Base-by-base conservation (phyloP, 208 protist species). In the Wallacemonas sp. region DNA sequence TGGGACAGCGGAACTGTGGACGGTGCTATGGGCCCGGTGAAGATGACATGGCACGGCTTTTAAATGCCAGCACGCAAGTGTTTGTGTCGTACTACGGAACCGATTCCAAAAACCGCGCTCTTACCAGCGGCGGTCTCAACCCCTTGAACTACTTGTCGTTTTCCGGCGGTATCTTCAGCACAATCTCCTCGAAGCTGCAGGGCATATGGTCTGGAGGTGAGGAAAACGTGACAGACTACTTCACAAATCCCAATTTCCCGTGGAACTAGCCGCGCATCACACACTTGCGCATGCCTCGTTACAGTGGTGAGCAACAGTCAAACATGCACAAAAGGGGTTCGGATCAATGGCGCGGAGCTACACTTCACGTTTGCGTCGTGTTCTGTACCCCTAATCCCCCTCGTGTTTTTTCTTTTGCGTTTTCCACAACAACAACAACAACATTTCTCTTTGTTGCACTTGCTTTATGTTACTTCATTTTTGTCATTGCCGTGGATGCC, bases 21-120 rank as follows among this genome's bases (percentile, higher is more conserved):
- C 21, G 54, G 8, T 93, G 84, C 70, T 77, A 73, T 60, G 45
- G 2, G 17, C 49, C 67, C 51, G 45, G 75, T 4, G 49, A 58
- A 9, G 45, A 49, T 2, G 51, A 58, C n/a, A 38, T 58, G 2
- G 51, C 51, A 5, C 15, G 17, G 30, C 31, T 90, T 8, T 30
- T 65, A 3, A 64, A 68, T 17, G 30, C 73, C 1, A 46, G 58
- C 3, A 26, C 93, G 56, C 71, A 71, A 11, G 67, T 95, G 19
- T 91, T 80, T 81, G 62, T 70, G 21, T 88, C 86, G 0, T 96
- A 94, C 73, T 77, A 87, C 38, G 91, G 91, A 54, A 91, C 88
- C 0, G 91, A 96, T 51, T n/a, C 21, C 4, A 74, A 75, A 21
- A 53, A 66, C 22, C 44, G 30, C 6, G 65, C 78, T 19, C 65